A percentile compares a stretch with the other conserved stretches of the same genome.
These are phyloP conservation scores for Rhizodiscina lignyota DNA, from an alignment of 495 filamentous ascomycete species.

Conservation along the genomic window DNA sequence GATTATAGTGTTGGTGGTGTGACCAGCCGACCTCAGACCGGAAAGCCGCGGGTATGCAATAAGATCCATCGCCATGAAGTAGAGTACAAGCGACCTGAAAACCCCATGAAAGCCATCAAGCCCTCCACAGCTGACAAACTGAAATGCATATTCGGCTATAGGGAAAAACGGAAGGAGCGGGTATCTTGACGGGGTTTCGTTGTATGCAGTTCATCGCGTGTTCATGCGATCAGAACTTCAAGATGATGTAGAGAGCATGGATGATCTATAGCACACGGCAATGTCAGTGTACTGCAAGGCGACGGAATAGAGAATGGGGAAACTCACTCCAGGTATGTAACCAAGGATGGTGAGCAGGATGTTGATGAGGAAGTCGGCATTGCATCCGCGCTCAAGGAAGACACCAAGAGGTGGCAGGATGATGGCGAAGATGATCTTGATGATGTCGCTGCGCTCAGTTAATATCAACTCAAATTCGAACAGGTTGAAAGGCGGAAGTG, in stretches of 20 bases:
- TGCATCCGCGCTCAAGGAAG: constrained; percentile 78
- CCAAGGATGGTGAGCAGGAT: constrained; percentile 53
- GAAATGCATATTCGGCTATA: no score
- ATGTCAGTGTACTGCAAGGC: background rate
- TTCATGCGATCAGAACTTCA: constrained; percentile 37
- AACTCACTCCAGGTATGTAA: constrained; percentile 19
- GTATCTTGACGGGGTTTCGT: no score
- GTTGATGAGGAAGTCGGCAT: constrained; percentile 72
- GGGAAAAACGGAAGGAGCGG: no score
- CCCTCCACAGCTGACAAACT: no score
- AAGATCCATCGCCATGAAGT: no score
- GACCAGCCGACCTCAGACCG: no score
- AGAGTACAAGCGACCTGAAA: no score
- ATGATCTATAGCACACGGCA: constrained; percentile 15
- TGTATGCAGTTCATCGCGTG: no score
- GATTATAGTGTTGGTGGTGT: no score
- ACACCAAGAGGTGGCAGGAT: constrained; percentile 80
- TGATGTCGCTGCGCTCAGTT: constrained; percentile 61
- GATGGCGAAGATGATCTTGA: constrained; percentile 82
- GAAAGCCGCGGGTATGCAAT: no score
- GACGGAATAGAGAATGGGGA: constrained; percentile 1
- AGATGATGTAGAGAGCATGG: constrained; percentile 32
- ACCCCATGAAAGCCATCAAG: no score
- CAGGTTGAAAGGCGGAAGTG: constrained; percentile 6
- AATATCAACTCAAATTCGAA: constrained; percentile 4